Evolutionary conservation across 352 stramenopile species (phyloP).

Genomic region (Pythium pyrilobum): DNA sequence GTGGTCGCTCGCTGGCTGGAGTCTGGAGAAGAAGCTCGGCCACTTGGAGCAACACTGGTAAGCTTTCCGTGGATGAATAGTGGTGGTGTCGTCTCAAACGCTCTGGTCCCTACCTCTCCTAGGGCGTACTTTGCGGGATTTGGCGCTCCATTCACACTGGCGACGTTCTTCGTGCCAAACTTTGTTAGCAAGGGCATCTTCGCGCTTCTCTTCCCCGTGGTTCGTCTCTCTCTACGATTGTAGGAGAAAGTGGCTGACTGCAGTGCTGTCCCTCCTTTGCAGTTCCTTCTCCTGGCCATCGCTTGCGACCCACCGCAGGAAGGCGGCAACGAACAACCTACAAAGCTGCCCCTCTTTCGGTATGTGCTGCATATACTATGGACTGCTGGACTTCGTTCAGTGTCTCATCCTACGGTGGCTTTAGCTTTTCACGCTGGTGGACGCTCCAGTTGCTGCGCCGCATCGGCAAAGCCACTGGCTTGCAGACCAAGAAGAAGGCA

Average conservation of each 20-base stretch:
- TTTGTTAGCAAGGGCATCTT: constrained; percentile 90
- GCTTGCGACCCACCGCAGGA: constrained; percentile 66
- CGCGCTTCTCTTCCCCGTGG: constrained; percentile 80
- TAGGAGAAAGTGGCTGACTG: too few species aligned
- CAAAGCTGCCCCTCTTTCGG: constrained; percentile 39
- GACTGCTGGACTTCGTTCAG: not conserved
- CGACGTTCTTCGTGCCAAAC: constrained; percentile 87
- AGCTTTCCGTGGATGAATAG: too few species aligned
- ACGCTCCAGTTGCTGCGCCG: constrained; percentile 76
- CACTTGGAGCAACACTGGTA: constrained; percentile 85
- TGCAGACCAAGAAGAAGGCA: constrained; percentile 70
- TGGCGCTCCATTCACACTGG: constrained; percentile 80
- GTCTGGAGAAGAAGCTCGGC: constrained; percentile 66
- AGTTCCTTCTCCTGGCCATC: constrained; percentile 84
- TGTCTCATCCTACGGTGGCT: not conserved
- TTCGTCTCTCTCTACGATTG: too few species aligned
- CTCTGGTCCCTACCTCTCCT: not conserved
- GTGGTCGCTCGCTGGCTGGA: constrained; percentile 84
- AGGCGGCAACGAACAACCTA: constrained; percentile 25
- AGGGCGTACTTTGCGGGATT: constrained; percentile 86
- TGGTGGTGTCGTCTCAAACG: too few species aligned
- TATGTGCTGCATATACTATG: not conserved
- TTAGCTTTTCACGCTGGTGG: constrained; percentile 77
- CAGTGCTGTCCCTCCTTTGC: not conserved
- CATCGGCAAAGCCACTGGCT: constrained; percentile 68